Percentiles rank a stretch among this genome's conserved stretches.
These are phyloP conservation scores for Darksidea phi DNA, from an alignment of 495 filamentous ascomycete species.

Conservation along the genomic window DNA sequence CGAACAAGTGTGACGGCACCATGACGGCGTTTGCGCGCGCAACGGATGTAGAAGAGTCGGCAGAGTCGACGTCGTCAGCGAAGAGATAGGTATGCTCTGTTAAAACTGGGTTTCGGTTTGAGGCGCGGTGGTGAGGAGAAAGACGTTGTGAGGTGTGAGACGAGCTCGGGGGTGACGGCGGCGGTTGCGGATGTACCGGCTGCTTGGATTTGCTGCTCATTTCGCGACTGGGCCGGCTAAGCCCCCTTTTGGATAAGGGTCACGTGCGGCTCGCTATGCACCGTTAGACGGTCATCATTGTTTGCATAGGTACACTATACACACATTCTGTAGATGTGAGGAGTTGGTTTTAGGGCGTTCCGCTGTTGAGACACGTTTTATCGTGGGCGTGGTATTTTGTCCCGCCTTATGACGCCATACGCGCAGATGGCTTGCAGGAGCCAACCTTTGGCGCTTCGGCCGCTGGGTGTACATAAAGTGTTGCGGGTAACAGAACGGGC, in stretches of 20 bases:
- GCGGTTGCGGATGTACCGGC: background rate
- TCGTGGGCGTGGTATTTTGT: background rate
- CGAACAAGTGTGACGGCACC: constrained; percentile 23
- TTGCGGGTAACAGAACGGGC: background rate
- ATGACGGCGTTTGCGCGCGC: constrained; percentile 4
- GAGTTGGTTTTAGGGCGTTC: background rate
- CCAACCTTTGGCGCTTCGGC: background rate
- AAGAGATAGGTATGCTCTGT: too few relatives aligned
- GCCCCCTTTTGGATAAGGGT: background rate
- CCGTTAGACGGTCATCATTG: background rate
- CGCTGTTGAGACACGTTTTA: background rate
- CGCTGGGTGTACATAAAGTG: background rate
- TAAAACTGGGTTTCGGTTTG: too few relatives aligned
- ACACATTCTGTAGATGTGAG: background rate
- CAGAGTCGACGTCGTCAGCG: too few relatives aligned
- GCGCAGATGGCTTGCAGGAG: background rate
- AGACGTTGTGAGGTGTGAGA: too few relatives aligned
- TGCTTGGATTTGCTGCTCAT: background rate
- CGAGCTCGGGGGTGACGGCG: constrained; percentile 1
- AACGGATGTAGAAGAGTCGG: too few relatives aligned
- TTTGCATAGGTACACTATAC: background rate
- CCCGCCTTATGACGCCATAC: constrained; percentile 3
- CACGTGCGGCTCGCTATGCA: background rate
- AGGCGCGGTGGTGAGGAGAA: too few relatives aligned
- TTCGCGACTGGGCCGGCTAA: background rate